A percentile compares a stretch with the other conserved stretches of the same genome.
These are phyloP conservation scores for Penicillium sp. DNA, from an alignment of 2,329 filamentous ascomycete species.

Conservation along the genomic window DNA sequence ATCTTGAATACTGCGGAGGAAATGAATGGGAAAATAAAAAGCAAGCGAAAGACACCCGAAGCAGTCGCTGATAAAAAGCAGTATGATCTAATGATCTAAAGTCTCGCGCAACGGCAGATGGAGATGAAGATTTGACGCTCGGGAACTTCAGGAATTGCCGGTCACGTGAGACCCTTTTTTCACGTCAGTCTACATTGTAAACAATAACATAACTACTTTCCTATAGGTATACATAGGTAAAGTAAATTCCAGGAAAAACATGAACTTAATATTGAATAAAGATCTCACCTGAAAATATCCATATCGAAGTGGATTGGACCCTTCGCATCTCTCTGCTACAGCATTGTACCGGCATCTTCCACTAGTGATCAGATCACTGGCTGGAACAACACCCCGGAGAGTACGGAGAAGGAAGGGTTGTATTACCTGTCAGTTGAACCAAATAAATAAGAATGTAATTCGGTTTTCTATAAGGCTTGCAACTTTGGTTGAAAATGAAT, in stretches of 20 bases:
- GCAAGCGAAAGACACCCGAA: slow-evolving; percentile 26
- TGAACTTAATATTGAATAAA: no score
- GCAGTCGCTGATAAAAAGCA: slow-evolving; percentile 33
- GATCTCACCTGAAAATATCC: not conserved
- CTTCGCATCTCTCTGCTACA: not conserved
- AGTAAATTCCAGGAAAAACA: no score
- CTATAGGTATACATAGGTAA: not conserved
- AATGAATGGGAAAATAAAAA: slow-evolving; percentile 28
- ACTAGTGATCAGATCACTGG: no score
- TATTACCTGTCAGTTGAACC: no score
- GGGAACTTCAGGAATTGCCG: slow-evolving; percentile 43
- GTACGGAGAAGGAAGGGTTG: not conserved
- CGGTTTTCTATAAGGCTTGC: no score
- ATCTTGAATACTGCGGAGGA: slow-evolving; percentile 38
- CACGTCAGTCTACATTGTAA: not conserved
- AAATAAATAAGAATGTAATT: no score
- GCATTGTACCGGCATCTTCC: not conserved
- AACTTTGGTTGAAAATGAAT: no score
- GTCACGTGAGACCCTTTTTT: slow-evolving; percentile 24
- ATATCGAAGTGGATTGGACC: not conserved
- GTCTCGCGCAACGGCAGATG: slow-evolving; percentile 39
- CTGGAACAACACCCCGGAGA: not conserved
- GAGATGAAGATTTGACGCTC: slow-evolving; percentile 42
- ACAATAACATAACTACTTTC: not conserved
- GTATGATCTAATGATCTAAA: slow-evolving; percentile 42